Percentiles rank a stretch among this genome's conserved stretches.
These are phyloP conservation scores for Pueraria montana DNA, from an alignment of 306 rosid genomes.

Conservation along the genomic window DNA sequence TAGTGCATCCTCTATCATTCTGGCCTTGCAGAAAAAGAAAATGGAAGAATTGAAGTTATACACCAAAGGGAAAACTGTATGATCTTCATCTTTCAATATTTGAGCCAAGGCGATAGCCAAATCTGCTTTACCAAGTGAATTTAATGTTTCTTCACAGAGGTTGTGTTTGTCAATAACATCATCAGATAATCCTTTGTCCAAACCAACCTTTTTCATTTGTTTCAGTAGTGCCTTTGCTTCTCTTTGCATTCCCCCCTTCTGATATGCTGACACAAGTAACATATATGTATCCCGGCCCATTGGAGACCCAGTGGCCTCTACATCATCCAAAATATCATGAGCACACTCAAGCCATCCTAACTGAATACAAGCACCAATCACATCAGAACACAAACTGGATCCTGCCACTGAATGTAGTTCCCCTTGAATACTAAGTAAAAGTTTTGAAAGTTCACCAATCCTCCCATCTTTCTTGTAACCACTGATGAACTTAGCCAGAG, in stretches of 20 bases:
- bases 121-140: conserved; percentile 45
- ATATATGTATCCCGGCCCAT: conserved; percentile 51
- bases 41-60: conserved; percentile 78
- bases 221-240: conserved; percentile 79
- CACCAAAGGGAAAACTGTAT: conserved; percentile 47
- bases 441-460: conserved; percentile 71
- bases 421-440: conserved; percentile 65
- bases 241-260: conserved; percentile 63
- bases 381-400: conserved; percentile 65
- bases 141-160: conserved; percentile 32
- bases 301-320: conserved; percentile 61
- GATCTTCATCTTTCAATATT: conserved; percentile 56
- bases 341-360: conserved; percentile 92
- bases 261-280: conserved; percentile 71
- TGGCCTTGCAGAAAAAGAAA: conserved; percentile 85
- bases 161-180: conserved; percentile 51
- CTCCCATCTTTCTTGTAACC: conserved; percentile 63
- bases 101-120: conserved; percentile 63
- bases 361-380: conserved; percentile 71
- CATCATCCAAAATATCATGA: conserved; percentile 89
- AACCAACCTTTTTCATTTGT: conserved; percentile 65
- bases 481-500: conserved; percentile 68
- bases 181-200: conserved; percentile 45
- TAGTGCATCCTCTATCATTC: conserved; percentile 79
- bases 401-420: conserved; percentile 60